These are phyloP conservation scores for Alternaria alternata DNA, from an alignment of 2,329 filamentous ascomycete genomes.

Conservation along the genomic window DNA sequence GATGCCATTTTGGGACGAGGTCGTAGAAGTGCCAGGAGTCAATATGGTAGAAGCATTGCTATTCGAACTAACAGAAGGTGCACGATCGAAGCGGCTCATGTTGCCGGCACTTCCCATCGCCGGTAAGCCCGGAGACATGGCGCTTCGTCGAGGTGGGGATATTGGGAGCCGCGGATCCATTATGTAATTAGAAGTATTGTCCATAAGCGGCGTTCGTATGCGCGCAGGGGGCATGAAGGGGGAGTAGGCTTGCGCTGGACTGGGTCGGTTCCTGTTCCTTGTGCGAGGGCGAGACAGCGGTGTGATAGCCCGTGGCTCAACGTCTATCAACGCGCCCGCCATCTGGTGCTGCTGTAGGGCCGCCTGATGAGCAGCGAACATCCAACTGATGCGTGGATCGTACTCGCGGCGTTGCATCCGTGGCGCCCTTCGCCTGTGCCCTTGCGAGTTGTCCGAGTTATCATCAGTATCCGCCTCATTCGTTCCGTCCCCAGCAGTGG, in stretches of 20 bases:
- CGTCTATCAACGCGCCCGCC: constrained; percentile 44
- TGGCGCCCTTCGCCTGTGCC: constrained; percentile 29
- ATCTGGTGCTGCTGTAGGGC: constrained; percentile 47
- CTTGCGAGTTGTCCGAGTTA: constrained; percentile 51
- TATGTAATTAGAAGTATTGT: constrained; percentile 37
- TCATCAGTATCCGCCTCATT: constrained; percentile 50
- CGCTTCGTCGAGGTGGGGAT: constrained; percentile 43
- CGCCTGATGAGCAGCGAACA: constrained; percentile 53
- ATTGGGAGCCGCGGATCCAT: constrained; percentile 34
- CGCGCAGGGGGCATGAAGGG: constrained; percentile 46
- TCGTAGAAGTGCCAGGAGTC: constrained; percentile 41
- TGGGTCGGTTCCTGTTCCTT: constrained; percentile 50
- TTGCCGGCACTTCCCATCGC: constrained; percentile 22
- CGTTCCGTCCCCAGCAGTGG: constrained; percentile 31
- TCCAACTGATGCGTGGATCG: constrained; percentile 52
- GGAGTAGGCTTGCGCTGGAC: constrained; percentile 47
- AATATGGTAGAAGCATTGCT: constrained; percentile 41
- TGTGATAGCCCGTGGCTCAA: constrained; percentile 49
- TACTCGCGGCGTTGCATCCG: constrained; percentile 47
- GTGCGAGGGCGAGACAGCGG: constrained; percentile 51
- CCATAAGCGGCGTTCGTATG: constrained; percentile 46
- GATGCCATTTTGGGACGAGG: constrained; percentile 36
- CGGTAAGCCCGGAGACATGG: constrained; percentile 32
- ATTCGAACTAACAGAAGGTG: constrained; percentile 39
- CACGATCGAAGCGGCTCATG: constrained; percentile 31